Conservation (phyloP, 177 flowering plant species). For the Tripterygium wilfordii region DNA sequence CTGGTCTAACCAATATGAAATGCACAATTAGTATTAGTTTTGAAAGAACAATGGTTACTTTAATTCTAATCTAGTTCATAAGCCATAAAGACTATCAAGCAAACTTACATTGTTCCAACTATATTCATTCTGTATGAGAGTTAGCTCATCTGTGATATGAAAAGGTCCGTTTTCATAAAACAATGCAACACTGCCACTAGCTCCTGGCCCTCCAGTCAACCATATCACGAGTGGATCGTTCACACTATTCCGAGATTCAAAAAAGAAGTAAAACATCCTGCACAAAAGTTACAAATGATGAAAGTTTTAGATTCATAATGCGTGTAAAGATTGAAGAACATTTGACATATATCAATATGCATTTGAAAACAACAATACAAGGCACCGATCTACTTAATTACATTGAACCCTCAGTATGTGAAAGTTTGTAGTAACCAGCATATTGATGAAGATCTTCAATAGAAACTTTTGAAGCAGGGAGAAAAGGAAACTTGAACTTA, state of each 20-base stretch:
- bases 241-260: constrained; percentile 67
- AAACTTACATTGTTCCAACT: constrained; percentile 90
- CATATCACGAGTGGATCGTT: constrained; percentile 88
- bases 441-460: constrained; percentile 41
- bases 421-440: constrained; percentile 51
- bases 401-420: constrained; percentile 32
- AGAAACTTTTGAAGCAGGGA: constrained; percentile 16
- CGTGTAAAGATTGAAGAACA: too few species aligned
- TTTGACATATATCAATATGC: too few species aligned
- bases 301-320: too few species aligned
- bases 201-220: constrained; percentile 98
- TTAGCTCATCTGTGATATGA: constrained; percentile 61
- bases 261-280: constrained; percentile 98
- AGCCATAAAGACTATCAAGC: too few species aligned
- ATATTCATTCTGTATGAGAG: constrained; percentile 81
- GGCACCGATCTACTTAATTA: too few species aligned
- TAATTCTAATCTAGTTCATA: too few species aligned
- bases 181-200: constrained; percentile 85
- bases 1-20: too few species aligned
- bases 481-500: constrained; percentile 16
- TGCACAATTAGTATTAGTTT: too few species aligned
- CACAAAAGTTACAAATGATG: too few species aligned
- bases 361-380: too few species aligned
- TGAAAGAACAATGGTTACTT: too few species aligned
- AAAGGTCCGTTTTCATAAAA: constrained; percentile 98